Conservation (phyloP, 2,329 filamentous ascomycete species). For the Trichothecium sympodiale region DNA sequence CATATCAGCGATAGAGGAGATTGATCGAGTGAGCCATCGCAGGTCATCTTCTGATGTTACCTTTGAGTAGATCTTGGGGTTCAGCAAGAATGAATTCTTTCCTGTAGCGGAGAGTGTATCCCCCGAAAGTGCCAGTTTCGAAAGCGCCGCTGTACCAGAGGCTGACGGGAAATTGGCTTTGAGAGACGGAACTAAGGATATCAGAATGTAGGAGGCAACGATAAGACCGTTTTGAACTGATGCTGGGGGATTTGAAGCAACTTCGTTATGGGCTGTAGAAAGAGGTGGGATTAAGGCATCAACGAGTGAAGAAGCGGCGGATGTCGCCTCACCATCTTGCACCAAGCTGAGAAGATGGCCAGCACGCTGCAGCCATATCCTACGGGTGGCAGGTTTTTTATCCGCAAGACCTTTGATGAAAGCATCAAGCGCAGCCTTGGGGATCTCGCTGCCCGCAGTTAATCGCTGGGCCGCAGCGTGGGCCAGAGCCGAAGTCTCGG, state of each 20-base stretch:
- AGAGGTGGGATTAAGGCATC: conserved; percentile 45
- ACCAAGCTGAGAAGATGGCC: conserved; percentile 57
- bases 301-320: conserved; percentile 36
- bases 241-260: conserved; percentile 63
- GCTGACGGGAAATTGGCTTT: conserved; percentile 44
- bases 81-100: conserved; percentile 81
- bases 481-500: conserved; percentile 63
- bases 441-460: conserved; percentile 45
- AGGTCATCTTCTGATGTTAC: conserved; percentile 64
- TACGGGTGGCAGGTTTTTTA: conserved; percentile 69
- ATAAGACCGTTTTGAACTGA: conserved; percentile 77
- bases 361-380: conserved; percentile 67
- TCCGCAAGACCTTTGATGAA: conserved; percentile 76
- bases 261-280: conserved; percentile 65
- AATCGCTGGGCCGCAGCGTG: conserved; percentile 54
- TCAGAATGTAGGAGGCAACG: conserved; percentile 64
- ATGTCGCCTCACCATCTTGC: conserved; percentile 32
- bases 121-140: conserved; percentile 50
- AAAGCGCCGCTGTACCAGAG: conserved; percentile 28
- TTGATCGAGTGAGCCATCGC: conserved; percentile 61
- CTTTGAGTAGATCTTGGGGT: conserved; percentile 75
- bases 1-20: conserved; percentile 48
- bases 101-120: conserved; percentile 60
- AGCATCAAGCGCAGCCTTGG: conserved; percentile 56
- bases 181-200: conserved; percentile 48